Percentiles rank a stretch among this genome's conserved stretches.
Conservation (phyloP, 106 monocot genomes). For the Phalaenopsis equestris region DNA sequence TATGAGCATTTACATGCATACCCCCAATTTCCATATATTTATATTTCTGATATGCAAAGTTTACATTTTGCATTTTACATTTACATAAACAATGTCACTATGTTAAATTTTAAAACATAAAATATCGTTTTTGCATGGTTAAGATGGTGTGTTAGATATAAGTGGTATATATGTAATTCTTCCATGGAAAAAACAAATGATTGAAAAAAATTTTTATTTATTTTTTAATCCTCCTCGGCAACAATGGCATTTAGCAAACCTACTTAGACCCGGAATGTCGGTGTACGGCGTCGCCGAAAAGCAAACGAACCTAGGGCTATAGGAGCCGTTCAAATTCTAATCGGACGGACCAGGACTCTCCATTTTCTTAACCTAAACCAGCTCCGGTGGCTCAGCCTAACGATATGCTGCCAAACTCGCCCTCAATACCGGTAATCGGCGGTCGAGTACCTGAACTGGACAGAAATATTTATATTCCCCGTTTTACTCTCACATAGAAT, state of each 20-base stretch:
- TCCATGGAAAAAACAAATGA: too few relatives aligned
- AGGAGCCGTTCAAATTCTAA: background rate
- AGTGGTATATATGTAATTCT: too few relatives aligned
- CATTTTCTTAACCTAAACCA: background rate
- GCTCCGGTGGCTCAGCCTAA: background rate
- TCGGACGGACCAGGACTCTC: background rate
- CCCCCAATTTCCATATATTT: too few relatives aligned
- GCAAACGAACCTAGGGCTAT: background rate
- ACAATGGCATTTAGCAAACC: background rate
- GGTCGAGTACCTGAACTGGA: background rate
- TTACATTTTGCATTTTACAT: too few relatives aligned
- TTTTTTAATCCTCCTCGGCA: too few relatives aligned
- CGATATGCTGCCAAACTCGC: background rate
- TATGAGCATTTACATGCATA: too few relatives aligned
- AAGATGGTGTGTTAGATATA: too few relatives aligned
- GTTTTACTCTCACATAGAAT: background rate
- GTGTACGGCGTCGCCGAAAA: background rate
- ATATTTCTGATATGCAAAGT: too few relatives aligned
- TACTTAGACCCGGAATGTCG: conserved; percentile 4
- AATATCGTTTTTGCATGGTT: too few relatives aligned
- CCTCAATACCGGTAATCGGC: background rate
- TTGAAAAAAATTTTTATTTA: too few relatives aligned
- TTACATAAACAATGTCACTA: too few relatives aligned
- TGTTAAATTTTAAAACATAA: too few relatives aligned
- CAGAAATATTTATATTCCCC: background rate